Base-by-base conservation (phyloP, 805 yeast genomes). In the Kodamaea kakaduensis region DNA sequence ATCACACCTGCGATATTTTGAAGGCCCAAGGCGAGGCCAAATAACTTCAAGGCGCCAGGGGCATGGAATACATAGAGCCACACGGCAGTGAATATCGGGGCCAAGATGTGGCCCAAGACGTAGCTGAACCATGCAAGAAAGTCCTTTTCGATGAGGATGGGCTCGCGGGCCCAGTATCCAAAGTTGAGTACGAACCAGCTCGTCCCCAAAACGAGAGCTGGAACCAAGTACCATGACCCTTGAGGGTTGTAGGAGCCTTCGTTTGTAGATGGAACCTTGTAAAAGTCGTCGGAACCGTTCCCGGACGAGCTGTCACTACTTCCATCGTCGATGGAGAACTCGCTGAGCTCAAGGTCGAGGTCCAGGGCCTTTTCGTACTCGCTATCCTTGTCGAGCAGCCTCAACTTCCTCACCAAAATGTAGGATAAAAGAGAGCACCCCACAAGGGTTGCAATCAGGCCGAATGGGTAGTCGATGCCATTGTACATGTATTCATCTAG, bases 61-160 rank as follows among this genome's bases (percentile, higher is more conserved):
- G 78, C 68, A 35, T 79, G 84, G 65, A 78, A 80, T 8, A 78
- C 70, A 49, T 80, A 79, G 10, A 81, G 59, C 61, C 80, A 81
- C 13, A 76, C 66, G 1, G 80, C 75, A 0, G 82, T 76, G 42
- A 78, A 53, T 6, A 81, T 70, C 1, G 87, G 85, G 4, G 71
- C 75, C 17, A 74, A 63, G 25, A 80, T 64, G 53, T 81, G 87
- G 24, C 75, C 64, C 14, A 80, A 51, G 9, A 80, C 84, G 48
- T 80, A 79, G 22, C 76, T 73, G 28, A 69, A 53, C 82, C 84
- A 77, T 1, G 86, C 79, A 18, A 68, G 40, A 7, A 78, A 43
- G 53, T 81, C 85, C 44, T 71, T 69, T 9, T 54, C 45, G 6
- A 69, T 62, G 32, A 66, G 54, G 32, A 71, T 59, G 13, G 68